Percentiles rank a stretch among this genome's conserved stretches.
phyloP scores from a whole-genome alignment of 305 asterid genomes.

The Rubia balearica region DNA sequence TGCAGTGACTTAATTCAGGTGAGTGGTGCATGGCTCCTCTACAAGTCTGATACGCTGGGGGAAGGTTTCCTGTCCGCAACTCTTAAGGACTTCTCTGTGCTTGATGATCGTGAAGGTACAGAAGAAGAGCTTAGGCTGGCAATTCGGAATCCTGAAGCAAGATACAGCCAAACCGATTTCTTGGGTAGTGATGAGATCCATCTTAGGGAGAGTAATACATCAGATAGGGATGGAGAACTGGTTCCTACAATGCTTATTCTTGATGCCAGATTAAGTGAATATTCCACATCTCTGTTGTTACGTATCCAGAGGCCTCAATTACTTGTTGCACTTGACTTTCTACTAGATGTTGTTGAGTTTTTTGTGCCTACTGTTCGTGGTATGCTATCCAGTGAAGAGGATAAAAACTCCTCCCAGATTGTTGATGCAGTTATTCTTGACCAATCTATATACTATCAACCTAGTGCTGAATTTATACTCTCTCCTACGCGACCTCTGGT shows the following conservation, averaged over 20 bases:
- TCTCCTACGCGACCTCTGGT: constrained; percentile 76
- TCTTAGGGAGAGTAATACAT: constrained; percentile 24
- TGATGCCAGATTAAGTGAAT: constrained; percentile 65
- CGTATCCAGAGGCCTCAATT: constrained; percentile 94
- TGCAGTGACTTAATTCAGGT: constrained; percentile 45
- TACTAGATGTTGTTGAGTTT: constrained; percentile 82
- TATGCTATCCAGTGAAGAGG: constrained; percentile 52
- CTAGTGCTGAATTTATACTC: constrained; percentile 53
- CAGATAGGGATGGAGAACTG: constrained; percentile 32
- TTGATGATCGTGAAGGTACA: constrained; percentile 92
- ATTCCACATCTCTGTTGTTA: constrained; percentile 53
- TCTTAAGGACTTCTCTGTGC: constrained; percentile 66
- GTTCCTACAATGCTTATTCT: constrained; percentile 81
- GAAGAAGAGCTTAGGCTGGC: constrained; percentile 88
- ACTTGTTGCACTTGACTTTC: constrained; percentile 92
- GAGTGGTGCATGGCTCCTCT: constrained; percentile 79
- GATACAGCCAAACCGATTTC: constrained; percentile 33
- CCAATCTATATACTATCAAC: constrained; percentile 57
- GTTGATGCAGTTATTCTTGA: constrained; percentile 70
- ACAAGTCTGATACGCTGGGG: constrained; percentile 58
- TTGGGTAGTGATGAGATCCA: constrained; percentile 29
- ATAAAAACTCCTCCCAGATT: constrained; percentile 39
- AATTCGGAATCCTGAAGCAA: constrained; percentile 64
- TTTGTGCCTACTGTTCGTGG: constrained; percentile 87
- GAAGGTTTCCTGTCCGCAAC: constrained; percentile 81